These are phyloP conservation scores for Erodium maritimum DNA, from an alignment of 345 rosid genomes.

Conservation along the genomic window DNA sequence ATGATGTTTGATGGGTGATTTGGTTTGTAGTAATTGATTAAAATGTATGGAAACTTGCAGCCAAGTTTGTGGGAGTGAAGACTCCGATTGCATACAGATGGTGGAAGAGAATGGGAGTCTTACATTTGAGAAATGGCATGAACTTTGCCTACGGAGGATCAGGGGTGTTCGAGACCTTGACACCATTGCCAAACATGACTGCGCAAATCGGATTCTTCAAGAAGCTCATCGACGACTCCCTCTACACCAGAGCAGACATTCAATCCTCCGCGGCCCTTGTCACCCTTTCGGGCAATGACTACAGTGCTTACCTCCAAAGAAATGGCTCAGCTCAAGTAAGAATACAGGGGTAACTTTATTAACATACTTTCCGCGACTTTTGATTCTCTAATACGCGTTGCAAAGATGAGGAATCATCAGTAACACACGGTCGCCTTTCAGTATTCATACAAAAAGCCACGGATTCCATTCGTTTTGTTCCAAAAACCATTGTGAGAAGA, in stretches of 20 bases:
- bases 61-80: constrained; percentile 38
- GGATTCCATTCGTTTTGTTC: too few species aligned
- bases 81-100: constrained; percentile 59
- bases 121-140: constrained; percentile 38
- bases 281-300: constrained; percentile 27
- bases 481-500: too few species aligned
- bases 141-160: constrained; percentile 82
- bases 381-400: too few species aligned
- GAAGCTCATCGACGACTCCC: neutral
- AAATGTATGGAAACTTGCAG: too few species aligned
- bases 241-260: constrained; percentile 5
- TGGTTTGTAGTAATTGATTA: too few species aligned
- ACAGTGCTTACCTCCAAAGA: constrained; percentile 2
- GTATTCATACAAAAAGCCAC: too few species aligned
- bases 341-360: too few species aligned
- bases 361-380: too few species aligned
- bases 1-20: neutral
- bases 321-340: neutral
- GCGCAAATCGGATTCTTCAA: constrained; percentile 19
- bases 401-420: too few species aligned
- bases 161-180: constrained; percentile 50
- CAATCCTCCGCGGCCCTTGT: constrained; percentile 18
- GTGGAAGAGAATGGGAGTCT: constrained; percentile 14
- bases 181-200: constrained; percentile 17
- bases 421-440: too few species aligned